Percentiles rank a stretch among this genome's conserved stretches.
Evolutionary conservation across 208 protist species (phyloP).

Genomic region (Trypanosoma avium): DNA sequence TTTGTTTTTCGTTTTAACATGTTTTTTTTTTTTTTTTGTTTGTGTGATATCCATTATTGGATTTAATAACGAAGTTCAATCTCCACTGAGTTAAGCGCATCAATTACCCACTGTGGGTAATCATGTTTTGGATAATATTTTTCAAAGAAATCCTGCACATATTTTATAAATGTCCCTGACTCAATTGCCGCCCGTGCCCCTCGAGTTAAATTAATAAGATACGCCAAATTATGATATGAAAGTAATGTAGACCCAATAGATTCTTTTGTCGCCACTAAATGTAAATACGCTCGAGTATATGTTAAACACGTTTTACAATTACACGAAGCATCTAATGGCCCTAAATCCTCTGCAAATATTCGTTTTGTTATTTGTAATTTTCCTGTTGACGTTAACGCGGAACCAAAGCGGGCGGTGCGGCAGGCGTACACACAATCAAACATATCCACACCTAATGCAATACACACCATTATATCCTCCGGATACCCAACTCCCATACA

Average conservation of each 20-base stretch:
- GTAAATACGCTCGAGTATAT: slow-evolving; percentile 94
- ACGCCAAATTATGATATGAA: slow-evolving; percentile 98
- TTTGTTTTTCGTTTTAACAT: background rate
- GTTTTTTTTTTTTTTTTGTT: slow-evolving; percentile 6
- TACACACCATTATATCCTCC: slow-evolving; percentile 98
- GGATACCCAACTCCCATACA: slow-evolving; percentile 99
- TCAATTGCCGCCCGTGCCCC: slow-evolving; percentile 83
- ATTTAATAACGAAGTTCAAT: slow-evolving; percentile 59
- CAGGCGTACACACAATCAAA: slow-evolving; percentile 99
- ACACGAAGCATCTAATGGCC: slow-evolving; percentile 88
- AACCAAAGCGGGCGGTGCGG: slow-evolving; percentile 97
- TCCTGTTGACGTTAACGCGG: slow-evolving; percentile 86
- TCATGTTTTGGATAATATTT: slow-evolving; percentile 78
- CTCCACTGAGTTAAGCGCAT: slow-evolving; percentile 78
- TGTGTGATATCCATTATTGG: background rate
- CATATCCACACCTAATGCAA: slow-evolving; percentile 99
- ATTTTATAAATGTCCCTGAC: slow-evolving; percentile 73
- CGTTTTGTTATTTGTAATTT: slow-evolving; percentile 80
- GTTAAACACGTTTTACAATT: slow-evolving; percentile 90
- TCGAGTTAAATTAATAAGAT: slow-evolving; percentile 93
- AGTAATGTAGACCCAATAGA: slow-evolving; percentile 91
- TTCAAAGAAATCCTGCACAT: slow-evolving; percentile 88
- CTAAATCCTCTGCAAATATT: slow-evolving; percentile 68
- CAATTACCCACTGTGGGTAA: slow-evolving; percentile 89
- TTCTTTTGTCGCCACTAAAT: slow-evolving; percentile 89